These are phyloP conservation scores for Tylopilus balloui DNA, from an alignment of 768 basidiomycete species.

Conservation along the genomic window DNA sequence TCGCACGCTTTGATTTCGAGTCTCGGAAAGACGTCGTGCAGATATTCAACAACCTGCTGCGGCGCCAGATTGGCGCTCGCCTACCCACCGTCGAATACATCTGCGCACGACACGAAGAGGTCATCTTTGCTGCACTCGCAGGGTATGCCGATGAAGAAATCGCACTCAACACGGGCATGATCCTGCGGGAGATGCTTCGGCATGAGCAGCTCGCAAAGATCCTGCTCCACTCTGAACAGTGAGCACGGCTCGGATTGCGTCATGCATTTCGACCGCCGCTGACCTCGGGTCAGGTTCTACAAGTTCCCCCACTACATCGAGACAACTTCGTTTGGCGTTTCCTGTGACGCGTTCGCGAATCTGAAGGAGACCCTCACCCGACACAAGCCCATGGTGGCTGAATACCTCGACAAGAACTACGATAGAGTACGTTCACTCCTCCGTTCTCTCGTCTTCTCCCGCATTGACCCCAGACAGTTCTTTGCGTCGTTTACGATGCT, in stretches of 20 bases:
- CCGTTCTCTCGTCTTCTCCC: neutral
- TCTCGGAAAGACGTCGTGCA: constrained; percentile 82
- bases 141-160: constrained; percentile 96
- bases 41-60: constrained; percentile 84
- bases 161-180: constrained; percentile 97
- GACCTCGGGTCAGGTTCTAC: constrained; percentile 68
- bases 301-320: constrained; percentile 96
- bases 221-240: constrained; percentile 91
- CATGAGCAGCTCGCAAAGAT: constrained; percentile 90
- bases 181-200: constrained; percentile 92
- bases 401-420: constrained; percentile 95
- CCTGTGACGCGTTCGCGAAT: constrained; percentile 96
- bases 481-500: constrained; percentile 93
- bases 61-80: constrained; percentile 88
- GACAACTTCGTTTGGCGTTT: constrained; percentile 95
- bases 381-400: constrained; percentile 97
- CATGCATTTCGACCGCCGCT: neutral
- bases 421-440: constrained; percentile 64
- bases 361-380: constrained; percentile 95
- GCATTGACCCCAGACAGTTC: constrained; percentile 52
- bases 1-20: constrained; percentile 91
- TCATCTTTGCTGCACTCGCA: constrained; percentile 78
- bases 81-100: constrained; percentile 98
- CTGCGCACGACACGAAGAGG: constrained; percentile 64
- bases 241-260: constrained; percentile 34